Conservation (phyloP, 2,329 filamentous ascomycete genomes). For the Lachnellula willkommii region DNA sequence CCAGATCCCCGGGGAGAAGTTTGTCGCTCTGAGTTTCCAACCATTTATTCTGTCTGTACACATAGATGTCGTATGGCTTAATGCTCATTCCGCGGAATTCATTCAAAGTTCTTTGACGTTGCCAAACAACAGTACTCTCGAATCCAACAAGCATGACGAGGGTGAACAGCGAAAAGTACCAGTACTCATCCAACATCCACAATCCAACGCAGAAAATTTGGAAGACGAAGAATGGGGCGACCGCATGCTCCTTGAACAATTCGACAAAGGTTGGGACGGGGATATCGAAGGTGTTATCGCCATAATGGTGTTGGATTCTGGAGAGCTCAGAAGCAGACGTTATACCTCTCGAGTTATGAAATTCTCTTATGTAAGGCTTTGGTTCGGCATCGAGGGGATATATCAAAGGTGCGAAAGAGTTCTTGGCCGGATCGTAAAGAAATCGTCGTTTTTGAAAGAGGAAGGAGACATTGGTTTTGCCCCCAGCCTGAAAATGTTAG, state of each 20-base stretch:
- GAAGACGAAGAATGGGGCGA: conserved; percentile 98
- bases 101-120: conserved; percentile 88
- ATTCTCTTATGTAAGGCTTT: conserved; percentile 70
- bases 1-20: conserved; percentile 86
- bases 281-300: conserved; percentile 93
- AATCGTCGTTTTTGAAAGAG: conserved; percentile 98
- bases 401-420: conserved; percentile 73
- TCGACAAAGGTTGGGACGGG: conserved; percentile 93
- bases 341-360: conserved; percentile 77
- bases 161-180: conserved; percentile 99
- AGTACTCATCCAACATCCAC: conserved; percentile 99
- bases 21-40: conserved; percentile 83
- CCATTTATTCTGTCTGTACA: conserved; percentile 84
- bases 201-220: conserved; percentile 97
- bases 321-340: conserved; percentile 68
- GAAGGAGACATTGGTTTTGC: conserved; percentile 76
- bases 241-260: conserved; percentile 96
- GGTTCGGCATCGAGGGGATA: conserved; percentile 84
- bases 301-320: conserved; percentile 85
- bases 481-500: conserved; percentile 51
- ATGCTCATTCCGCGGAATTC: conserved; percentile 99
- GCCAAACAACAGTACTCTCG: conserved; percentile 98
- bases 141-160: conserved; percentile 97
- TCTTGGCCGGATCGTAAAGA: conserved; percentile 66
- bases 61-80: conserved; percentile 94